phyloP scores from a whole-genome alignment of 495 filamentous ascomycete species.

The Hyaloscypha finlandica region DNA sequence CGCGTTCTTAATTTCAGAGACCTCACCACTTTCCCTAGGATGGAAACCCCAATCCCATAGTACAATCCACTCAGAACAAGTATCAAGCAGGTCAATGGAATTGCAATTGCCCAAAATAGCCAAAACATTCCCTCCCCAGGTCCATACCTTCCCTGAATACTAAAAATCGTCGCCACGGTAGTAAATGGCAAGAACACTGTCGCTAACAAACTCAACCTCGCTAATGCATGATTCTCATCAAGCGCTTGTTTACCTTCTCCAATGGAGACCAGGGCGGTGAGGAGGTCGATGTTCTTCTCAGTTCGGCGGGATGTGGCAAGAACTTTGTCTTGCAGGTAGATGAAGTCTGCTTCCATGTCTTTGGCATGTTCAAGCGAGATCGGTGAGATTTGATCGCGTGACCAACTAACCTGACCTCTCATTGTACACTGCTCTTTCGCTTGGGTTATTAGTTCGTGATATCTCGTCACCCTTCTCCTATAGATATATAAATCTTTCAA shows the following conservation, averaged over 20 bases:
- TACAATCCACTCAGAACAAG: not conserved
- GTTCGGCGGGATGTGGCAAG: slow-evolving; percentile 7
- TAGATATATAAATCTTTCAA: slow-evolving; percentile 25
- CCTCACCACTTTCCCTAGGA: not conserved
- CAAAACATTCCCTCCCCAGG: slow-evolving; percentile 14
- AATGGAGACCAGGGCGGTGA: slow-evolving; percentile 25
- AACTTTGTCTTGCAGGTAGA: slow-evolving; percentile 7
- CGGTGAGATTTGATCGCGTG: not conserved
- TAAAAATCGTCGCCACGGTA: slow-evolving; percentile 14
- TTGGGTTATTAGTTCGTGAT: slow-evolving; percentile 24
- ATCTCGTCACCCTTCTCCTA: slow-evolving; percentile 20
- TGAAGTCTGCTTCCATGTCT: slow-evolving; percentile 16
- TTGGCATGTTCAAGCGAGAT: slow-evolving; percentile 2
- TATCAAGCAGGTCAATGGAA: slow-evolving; percentile 6
- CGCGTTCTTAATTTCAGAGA: not conserved
- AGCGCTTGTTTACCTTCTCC: slow-evolving; percentile 20
- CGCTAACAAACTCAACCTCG: slow-evolving; percentile 8
- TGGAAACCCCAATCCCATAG: not conserved
- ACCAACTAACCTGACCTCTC: slow-evolving; percentile 14
- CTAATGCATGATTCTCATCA: slow-evolving; percentile 17
- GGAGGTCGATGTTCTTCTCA: slow-evolving; percentile 21
- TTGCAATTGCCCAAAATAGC: slow-evolving; percentile 17
- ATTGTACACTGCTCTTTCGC: slow-evolving; percentile 14
- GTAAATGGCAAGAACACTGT: slow-evolving; percentile 12
- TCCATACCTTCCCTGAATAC: slow-evolving; percentile 13